A percentile compares a stretch with the other conserved stretches of the same genome.
Evolutionary conservation across 2,329 filamentous ascomycete genomes (phyloP).

Genomic region (Aspergillus aculeatinus): DNA sequence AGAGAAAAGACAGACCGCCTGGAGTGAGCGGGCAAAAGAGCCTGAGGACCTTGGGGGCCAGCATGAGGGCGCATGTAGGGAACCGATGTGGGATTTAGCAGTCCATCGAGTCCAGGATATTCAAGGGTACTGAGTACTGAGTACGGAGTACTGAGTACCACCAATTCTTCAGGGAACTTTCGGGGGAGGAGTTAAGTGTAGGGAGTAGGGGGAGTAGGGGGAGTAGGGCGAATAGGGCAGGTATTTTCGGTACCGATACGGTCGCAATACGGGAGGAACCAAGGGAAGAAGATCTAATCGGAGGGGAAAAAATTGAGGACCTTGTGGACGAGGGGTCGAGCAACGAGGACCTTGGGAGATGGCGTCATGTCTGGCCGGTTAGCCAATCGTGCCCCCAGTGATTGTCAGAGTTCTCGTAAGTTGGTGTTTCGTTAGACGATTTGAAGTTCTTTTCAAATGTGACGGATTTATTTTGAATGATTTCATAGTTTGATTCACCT

Average conservation of each 20-base stretch:
- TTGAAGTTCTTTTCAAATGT: no score
- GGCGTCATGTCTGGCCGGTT: neutral
- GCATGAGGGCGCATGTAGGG: slow-evolving; percentile 1
- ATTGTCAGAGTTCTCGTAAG: neutral
- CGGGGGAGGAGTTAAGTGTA: neutral
- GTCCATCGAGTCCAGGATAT: neutral
- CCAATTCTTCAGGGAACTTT: neutral
- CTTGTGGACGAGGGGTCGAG: slow-evolving; percentile 15
- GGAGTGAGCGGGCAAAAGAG: slow-evolving; percentile 15
- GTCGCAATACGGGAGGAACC: neutral
- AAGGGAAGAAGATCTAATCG: slow-evolving; percentile 1
- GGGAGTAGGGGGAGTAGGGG: slow-evolving; percentile 1
- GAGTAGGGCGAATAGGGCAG: slow-evolving; percentile 10
- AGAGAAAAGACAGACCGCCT: slow-evolving; percentile 16
- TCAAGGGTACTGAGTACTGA: neutral
- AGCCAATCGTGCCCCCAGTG: neutral
- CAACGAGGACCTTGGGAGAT: slow-evolving; percentile 32
- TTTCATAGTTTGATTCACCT: neutral
- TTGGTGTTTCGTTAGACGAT: no score
- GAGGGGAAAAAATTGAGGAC: slow-evolving; percentile 11
- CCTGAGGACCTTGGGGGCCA: slow-evolving; percentile 25
- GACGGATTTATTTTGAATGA: no score
- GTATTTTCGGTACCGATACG: slow-evolving; percentile 7
- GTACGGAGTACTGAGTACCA: neutral
- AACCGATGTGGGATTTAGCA: neutral